Evolutionary conservation across 2,329 filamentous ascomycete genomes (phyloP), one percentile per base, ranked within the genome.

Genomic region (Clonostachys byssicola): DNA sequence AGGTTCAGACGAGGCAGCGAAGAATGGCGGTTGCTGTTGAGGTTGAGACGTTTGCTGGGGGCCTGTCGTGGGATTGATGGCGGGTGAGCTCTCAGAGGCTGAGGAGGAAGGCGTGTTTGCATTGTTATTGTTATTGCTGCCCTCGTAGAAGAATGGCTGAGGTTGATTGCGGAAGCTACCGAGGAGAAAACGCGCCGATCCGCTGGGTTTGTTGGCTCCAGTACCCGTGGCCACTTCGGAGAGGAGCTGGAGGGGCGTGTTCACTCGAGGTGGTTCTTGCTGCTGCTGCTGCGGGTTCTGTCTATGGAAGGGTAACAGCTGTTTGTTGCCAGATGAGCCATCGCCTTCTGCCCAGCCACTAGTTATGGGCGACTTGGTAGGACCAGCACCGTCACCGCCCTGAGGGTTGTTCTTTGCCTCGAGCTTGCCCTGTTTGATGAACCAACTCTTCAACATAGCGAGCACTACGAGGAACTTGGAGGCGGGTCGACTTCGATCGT

Each of bases 381-480:
- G 13, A 14, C 40, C 39, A 14, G 20, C 45, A 13, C 41, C 39
- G 5, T 30, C 23, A 30, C 40, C 39, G 5, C 39, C 45, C n/a
- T 33, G 20, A 23, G 41, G 12, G n/a, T 41, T 40, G 23, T 45
- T 35, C 7, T 34, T n/a, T 18, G 23, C 43, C 4, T 40, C 48
- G 13, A 50, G 54, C 48, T 69, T 67, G 45, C 62, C 65, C 49
- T 78, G 73, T 53, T 81, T 71, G 57, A 78, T 62, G 60, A 87
- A 88, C 86, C 86, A 89, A 23, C 75, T 78, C 40, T 80, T 80
- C 23, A 92, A 67, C 82, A 90, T 86, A 44, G 77, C 71, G 10
- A 91, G 67, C 6, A 90, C 83, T 49, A 88, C 74, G 3, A 86
- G 71, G 52, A 91, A 91, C 62, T 89, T 90, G 44, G 75, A 73